These are phyloP conservation scores for Suillus decipiens DNA, from an alignment of 768 basidiomycete species.

Conservation along the genomic window DNA sequence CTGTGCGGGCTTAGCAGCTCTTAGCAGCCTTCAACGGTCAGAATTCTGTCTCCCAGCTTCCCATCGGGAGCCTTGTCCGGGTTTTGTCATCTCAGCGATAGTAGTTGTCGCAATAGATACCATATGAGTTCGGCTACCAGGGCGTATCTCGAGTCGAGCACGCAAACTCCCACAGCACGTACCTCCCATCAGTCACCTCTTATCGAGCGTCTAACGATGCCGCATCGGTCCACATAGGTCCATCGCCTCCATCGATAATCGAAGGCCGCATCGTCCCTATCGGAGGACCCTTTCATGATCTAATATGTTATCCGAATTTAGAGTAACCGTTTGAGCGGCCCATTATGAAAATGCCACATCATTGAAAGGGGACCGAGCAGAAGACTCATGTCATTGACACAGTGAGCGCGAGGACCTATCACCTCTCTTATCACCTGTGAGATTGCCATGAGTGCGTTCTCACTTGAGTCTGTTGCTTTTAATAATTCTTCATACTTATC, in stretches of 20 bases:
- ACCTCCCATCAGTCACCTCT: constrained; percentile 52
- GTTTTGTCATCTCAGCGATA: not conserved
- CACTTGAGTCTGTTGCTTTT: no score
- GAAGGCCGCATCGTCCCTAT: constrained; percentile 32
- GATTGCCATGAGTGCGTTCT: not conserved
- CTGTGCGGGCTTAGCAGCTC: constrained; percentile 12
- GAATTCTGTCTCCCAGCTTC: not conserved
- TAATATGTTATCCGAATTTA: constrained; percentile 17
- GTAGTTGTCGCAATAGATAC: not conserved
- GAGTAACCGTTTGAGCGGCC: constrained; percentile 27
- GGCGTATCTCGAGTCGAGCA: not conserved
- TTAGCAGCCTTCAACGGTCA: no score
- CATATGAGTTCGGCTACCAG: not conserved
- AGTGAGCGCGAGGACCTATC: not conserved
- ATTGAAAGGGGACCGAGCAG: constrained; percentile 23
- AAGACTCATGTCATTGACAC: constrained; percentile 4
- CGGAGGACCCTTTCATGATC: constrained; percentile 30
- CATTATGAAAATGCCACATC: constrained; percentile 16
- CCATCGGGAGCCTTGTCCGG: not conserved
- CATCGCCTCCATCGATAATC: constrained; percentile 26
- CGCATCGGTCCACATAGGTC: constrained; percentile 34
- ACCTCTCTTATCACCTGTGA: not conserved
- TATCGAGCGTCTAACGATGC: constrained; percentile 40
- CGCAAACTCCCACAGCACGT: constrained; percentile 31
- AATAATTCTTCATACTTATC: not conserved